A percentile compares a stretch with the other conserved stretches of the same genome.
These are phyloP conservation scores for Populus trichocarpa DNA, from an alignment of 441 rosid species.

Conservation along the genomic window DNA sequence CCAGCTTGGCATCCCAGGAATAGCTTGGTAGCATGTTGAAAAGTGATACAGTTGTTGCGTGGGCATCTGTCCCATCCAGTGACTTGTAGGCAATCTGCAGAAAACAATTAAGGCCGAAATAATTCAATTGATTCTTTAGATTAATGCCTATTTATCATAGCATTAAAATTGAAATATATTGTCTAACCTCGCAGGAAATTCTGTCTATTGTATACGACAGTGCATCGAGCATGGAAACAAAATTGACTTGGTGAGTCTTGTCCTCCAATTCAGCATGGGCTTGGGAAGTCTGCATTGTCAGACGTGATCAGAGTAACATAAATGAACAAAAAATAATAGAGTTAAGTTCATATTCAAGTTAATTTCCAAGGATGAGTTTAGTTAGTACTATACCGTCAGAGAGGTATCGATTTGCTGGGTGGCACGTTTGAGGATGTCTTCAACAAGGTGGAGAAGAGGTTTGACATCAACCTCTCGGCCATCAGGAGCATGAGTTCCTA, in stretches of 20 bases:
- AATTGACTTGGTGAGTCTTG: constrained; percentile 36
- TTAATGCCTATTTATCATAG: too few relatives aligned
- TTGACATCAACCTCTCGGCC: constrained; percentile 64
- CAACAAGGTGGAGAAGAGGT: constrained; percentile 63
- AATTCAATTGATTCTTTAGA: neutral
- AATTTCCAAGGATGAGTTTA: neutral
- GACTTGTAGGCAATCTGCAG: constrained; percentile 61
- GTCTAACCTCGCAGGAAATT: constrained; percentile 70
- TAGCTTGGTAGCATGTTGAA: constrained; percentile 60
- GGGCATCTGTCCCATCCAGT: constrained; percentile 61
- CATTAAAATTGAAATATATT: neutral
- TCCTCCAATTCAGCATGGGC: constrained; percentile 44
- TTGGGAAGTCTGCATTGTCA: constrained; percentile 24
- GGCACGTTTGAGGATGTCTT: constrained; percentile 79
- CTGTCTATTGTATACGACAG: constrained; percentile 63
- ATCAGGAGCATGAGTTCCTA: constrained; percentile 71
- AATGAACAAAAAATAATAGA: neutral
- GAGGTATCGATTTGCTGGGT: constrained; percentile 14
- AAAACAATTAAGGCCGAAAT: too few relatives aligned
- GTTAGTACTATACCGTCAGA: neutral
- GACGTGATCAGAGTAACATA: too few relatives aligned
- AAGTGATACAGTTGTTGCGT: constrained; percentile 61
- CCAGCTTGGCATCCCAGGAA: constrained; percentile 89
- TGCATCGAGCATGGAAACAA: constrained; percentile 52
- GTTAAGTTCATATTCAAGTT: neutral